These are phyloP conservation scores for Hypoxylon sp. DNA, from an alignment of 2,329 filamentous ascomycete genomes.

Conservation along the genomic window DNA sequence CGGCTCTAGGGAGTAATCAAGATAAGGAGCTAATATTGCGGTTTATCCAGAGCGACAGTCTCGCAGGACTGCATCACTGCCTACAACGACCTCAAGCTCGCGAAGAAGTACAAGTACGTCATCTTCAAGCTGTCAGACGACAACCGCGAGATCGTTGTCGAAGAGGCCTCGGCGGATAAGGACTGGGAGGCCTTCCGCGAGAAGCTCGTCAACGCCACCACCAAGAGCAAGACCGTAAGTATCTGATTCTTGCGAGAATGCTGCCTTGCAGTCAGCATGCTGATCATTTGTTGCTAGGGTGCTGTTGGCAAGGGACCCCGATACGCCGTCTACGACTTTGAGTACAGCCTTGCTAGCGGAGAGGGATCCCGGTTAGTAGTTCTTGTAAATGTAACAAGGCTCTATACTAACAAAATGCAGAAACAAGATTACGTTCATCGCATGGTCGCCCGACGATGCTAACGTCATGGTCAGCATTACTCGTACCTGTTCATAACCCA, in stretches of 20 bases:
- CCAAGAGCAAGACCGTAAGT: conserved; percentile 77
- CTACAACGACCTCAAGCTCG: conserved; percentile 88
- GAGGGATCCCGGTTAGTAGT: conserved; percentile 76
- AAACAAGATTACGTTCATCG: conserved; percentile 85
- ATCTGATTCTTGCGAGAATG: conserved; percentile 48
- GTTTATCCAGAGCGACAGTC: conserved; percentile 74
- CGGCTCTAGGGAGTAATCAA: conserved; percentile 7
- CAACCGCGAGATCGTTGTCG: conserved; percentile 85
- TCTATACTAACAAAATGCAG: conserved; percentile 57
- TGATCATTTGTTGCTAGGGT: conserved; percentile 61
- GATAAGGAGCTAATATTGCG: conserved; percentile 36
- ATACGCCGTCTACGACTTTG: conserved; percentile 89
- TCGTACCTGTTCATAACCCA: background rate
- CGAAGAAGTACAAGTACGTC: conserved; percentile 87
- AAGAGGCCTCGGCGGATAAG: conserved; percentile 76
- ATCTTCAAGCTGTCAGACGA: conserved; percentile 90
- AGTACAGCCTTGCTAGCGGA: conserved; percentile 79
- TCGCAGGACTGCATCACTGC: conserved; percentile 77
- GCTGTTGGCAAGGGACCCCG: conserved; percentile 77
- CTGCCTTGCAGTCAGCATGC: conserved; percentile 56
- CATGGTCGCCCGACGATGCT: conserved; percentile 87
- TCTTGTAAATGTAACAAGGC: conserved; percentile 39
- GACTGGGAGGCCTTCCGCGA: conserved; percentile 83
- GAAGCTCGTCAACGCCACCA: conserved; percentile 80
- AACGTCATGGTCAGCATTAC: conserved; percentile 75